These are phyloP conservation scores for Kitagawia praeruptora DNA, from an alignment of 129 eudicot species.

Conservation along the genomic window DNA sequence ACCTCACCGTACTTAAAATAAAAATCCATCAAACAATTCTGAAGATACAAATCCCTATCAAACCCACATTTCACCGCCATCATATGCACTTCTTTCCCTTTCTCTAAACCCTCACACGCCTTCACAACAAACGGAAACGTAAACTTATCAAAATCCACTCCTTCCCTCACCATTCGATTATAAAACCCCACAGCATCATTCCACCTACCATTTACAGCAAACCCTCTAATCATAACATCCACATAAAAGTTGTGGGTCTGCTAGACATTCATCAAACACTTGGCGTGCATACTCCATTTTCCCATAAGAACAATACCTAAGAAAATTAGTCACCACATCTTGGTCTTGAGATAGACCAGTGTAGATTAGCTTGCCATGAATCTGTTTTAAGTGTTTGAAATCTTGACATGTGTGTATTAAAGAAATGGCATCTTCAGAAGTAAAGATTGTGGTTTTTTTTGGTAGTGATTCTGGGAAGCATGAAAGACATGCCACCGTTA, in stretches of 20 bases:
- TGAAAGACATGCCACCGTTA: conserved; percentile 9
- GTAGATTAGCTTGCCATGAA: conserved; percentile 22
- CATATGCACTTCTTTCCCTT: conserved; percentile 23
- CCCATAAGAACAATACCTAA: conserved; percentile 15
- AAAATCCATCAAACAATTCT: conserved; percentile 23
- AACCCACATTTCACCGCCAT: conserved; percentile 24
- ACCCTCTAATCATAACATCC: conserved; percentile 24
- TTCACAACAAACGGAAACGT: conserved; percentile 24
- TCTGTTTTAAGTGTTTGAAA: conserved; percentile 22
- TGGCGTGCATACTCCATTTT: conserved; percentile 14
- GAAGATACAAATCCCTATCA: conserved; percentile 18
- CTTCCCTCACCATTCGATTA: conserved; percentile 20
- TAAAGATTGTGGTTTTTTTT: background rate
- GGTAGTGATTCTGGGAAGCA: conserved; percentile 4
- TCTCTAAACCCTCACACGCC: conserved; percentile 18
- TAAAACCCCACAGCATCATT: conserved; percentile 10
- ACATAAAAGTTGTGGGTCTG: conserved; percentile 13
- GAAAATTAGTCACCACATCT: conserved; percentile 10
- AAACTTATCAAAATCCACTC: conserved; percentile 26
- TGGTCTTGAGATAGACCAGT: conserved; percentile 12
- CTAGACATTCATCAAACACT: conserved; percentile 12
- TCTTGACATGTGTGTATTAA: conserved; percentile 14
- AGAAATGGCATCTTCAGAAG: conserved; percentile 2
- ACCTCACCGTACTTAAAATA: conserved; percentile 17
- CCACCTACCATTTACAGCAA: background rate